Base-by-base conservation (phyloP, 345 rosid genomes). In the Eucalyptus pauciflora region DNA sequence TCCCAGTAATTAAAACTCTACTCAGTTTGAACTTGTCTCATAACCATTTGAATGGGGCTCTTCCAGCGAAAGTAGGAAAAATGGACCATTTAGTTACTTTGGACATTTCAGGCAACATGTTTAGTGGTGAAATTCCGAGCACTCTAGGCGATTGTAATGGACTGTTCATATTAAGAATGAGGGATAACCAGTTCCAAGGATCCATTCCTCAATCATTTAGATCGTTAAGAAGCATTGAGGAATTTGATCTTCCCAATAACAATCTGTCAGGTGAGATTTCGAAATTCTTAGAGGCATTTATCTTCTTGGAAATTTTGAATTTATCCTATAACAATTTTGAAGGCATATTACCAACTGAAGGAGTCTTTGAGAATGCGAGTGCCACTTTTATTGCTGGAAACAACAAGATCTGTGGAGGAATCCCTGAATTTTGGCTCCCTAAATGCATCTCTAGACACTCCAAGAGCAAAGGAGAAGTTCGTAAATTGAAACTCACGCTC, bases 321-420 rank as follows among this genome's bases (percentile, higher is more conserved):
- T 85, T 92, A 18, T 94, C 96, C 52, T 90, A 80, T 50, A 94
- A 94, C 33, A 50, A 90, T 54, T 90, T 94, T 20, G 93, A 93
- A 37, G 94, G 95, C 15, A 90, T 87, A 81, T 56, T 93, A 41
- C 96, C 94, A 16, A 7, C 10, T 22, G 37, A 67, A 85, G 95
- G 96, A 8, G 76, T 90, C 8, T 94, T 94, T 86, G 46, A 31
- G 67, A 91, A 93, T 87, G 86, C 45, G 4, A 94, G 92, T 81
- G 89, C 85, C 3, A 50, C 89, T 45, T 91, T 92, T 5, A 12
- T 95, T 58, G 6, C 37, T 1, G 93, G 95, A 41, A 94, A 94
- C 29, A 31, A 83, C 14, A 88, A 88, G 81, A 89, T 92, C 7
- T 92, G 91, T 54, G 91, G 93, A 11, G 92, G 93, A 37, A 37